Base-by-base conservation (phyloP, 1,284 basidiomycete species). In the Meira miltonrushii region DNA sequence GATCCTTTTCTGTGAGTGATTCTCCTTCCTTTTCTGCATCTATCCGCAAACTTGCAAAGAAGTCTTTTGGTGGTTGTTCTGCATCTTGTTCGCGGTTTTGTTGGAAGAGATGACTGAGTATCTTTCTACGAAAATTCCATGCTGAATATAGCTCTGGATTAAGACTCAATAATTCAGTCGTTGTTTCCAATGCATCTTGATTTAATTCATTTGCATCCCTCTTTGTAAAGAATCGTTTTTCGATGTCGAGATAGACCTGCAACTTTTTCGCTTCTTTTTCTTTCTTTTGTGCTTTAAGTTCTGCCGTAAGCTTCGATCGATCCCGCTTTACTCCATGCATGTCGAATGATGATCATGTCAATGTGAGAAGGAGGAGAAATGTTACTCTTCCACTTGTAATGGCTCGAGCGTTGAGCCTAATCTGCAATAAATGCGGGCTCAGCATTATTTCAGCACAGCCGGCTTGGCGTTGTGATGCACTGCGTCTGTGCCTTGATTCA, bases 61-160 rank as follows among this genome's bases (percentile, higher is more conserved):
- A 61, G 52, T 72, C 71, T 23, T 46, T 38, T 47, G 60, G 57
- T 19, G 13, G 15, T 43, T 15, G 15, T 43, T 15, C 40, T 41
- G 19, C 33, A 38, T 21, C 44, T 19, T 15, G 0, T 12, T 39
- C 12, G 28, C 52, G 1, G 47, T 21, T 7, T 33, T 40, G 15
- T 37, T 40, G 28, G 49, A 73, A 74, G 9, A 75, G 47, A n/a
- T 58, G 25, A 13, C 60, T 38, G 10, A 77, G 59, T 5, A 77
- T 59, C 10, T 62, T 55, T 0, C 75, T 55, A 1, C 75, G 63
- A 55, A 68, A 77, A 56, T 77, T 78, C 75, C 75, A 78, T 4
- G 64, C 73, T 6, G 74, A 72, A 55, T 75, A 77, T 37, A 71
- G 65, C 46, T 78, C 75, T 9, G 75, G 75, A 56, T 77, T 78